Evolutionary conservation across 1,284 basidiomycete species (phyloP).

Genomic region (Moniliophthora roreri): DNA sequence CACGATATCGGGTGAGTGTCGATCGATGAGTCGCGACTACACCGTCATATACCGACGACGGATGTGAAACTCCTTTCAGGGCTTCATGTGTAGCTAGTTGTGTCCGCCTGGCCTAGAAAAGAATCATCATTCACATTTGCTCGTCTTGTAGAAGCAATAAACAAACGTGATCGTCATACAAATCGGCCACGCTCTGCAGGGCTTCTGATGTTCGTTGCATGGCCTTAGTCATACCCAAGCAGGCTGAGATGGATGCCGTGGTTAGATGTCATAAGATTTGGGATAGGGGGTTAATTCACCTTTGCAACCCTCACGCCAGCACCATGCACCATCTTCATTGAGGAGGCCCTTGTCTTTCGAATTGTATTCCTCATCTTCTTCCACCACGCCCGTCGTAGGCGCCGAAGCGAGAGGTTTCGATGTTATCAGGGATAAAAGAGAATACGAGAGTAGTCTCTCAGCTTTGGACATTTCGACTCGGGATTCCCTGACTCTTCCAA

Average conservation of each 20-base stretch:
- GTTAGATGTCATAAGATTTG: constrained; percentile 1
- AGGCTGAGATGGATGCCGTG: constrained; percentile 45
- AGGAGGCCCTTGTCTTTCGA: constrained; percentile 50
- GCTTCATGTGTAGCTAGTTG: constrained; percentile 75
- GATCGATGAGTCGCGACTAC: constrained; percentile 72
- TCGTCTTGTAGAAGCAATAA: not conserved
- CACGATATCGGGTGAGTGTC: constrained; percentile 62
- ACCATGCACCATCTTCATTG: constrained; percentile 81
- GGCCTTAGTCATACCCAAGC: constrained; percentile 74
- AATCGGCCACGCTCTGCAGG: constrained; percentile 71
- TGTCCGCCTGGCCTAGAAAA: constrained; percentile 61
- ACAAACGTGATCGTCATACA: constrained; percentile 77
- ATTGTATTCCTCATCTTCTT: constrained; percentile 49
- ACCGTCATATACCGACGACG: constrained; percentile 68
- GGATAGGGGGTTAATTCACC: constrained; percentile 35
- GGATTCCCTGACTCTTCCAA: constrained; percentile 61
- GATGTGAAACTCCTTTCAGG: constrained; percentile 74
- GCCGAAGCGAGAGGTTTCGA: constrained; percentile 58
- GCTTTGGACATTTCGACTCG: constrained; percentile 74
- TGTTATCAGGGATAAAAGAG: constrained; percentile 68
- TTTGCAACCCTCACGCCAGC: constrained; percentile 77
- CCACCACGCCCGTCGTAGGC: constrained; percentile 42
- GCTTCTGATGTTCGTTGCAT: constrained; percentile 77
- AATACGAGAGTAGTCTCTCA: constrained; percentile 68
- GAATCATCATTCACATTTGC: not conserved